phyloP scores from a whole-genome alignment of 176 grass and related monocot genomes.

The Oryza meridionalis region DNA sequence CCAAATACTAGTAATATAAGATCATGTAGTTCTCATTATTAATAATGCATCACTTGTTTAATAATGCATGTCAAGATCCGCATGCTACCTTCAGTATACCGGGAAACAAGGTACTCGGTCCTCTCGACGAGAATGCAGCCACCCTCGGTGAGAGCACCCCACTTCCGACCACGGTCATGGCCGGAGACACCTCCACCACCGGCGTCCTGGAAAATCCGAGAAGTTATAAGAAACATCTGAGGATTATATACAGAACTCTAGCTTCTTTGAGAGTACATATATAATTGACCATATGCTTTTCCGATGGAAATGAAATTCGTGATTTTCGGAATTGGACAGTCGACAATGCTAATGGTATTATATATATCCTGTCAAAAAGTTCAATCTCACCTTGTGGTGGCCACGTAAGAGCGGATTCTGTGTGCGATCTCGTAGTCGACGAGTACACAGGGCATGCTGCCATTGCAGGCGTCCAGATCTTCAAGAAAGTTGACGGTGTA shows the following conservation, averaged over 20 bases:
- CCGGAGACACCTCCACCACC: not conserved
- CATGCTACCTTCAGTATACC: conserved; percentile 23
- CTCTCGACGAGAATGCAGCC: conserved; percentile 23
- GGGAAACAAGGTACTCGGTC: not conserved
- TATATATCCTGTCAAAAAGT: not conserved
- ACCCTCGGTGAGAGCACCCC: conserved; percentile 13
- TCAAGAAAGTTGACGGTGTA: not conserved
- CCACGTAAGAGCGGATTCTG: not conserved
- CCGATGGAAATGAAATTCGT: too few species aligned
- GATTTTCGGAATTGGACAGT: not conserved
- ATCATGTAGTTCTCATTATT: too few species aligned
- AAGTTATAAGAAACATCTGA: not conserved
- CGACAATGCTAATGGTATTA: not conserved
- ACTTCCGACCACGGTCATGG: not conserved
- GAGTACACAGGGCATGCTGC: not conserved
- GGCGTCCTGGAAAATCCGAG: not conserved
- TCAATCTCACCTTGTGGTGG: not conserved
- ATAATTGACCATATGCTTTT: too few species aligned
- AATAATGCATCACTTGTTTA: not conserved
- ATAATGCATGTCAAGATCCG: not conserved
- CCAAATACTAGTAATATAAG: too few species aligned
- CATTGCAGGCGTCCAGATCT: rapidly evolving
- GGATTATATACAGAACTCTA: too few species aligned
- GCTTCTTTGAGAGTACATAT: too few species aligned
- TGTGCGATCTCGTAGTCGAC: conserved; percentile 1